Evolutionary conservation across 2,329 filamentous ascomycete genomes (phyloP), one percentile per base, ranked within the genome.

Genomic region (Colletotrichum filicis): DNA sequence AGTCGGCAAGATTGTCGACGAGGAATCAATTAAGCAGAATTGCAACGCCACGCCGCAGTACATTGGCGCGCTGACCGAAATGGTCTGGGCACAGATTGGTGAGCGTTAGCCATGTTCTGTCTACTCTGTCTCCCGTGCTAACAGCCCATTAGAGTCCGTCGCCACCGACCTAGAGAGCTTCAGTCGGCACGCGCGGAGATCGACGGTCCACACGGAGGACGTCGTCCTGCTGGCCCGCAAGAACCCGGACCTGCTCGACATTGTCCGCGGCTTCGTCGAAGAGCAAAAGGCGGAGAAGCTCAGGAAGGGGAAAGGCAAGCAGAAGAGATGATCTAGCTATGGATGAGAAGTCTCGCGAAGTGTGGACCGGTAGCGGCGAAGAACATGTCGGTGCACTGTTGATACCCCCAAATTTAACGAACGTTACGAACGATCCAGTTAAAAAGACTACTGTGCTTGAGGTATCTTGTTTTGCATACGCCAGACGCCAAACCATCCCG

Each of bases 1-100:
- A 28, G 90, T 97, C 73, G 94, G 94, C 76, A 93, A 95, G 80
- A 96, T 97, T 73, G 94, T 98, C 75, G 96, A 98, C 81, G 92
- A 96, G 76, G 93, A 97, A 80, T 92, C 92, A 22, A 85, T 95
- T 35, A 87, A 89, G 69, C 86, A 92, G 32, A 91, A 94, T 79
- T 89, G 94, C 75, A 98, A 97, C 82, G 94, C 95, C 7, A 98
- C 96, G 30, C 94, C 94, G 1, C 95, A 97, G 79, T 98, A 97
- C 82, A 97, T 97, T 76, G 95, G 93, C 9, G 93, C 93, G 0
- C 82, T 97, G 79, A 97, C 94, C 1, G 95, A 98, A 82, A 90
- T 97, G 82, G 93, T 96, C 8, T 98, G 94, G 91, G 89, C 92
- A 1, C 95, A 97, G 77, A 93, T 98, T 64, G 93, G 83, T 76